Percentiles rank a stretch among this genome's conserved stretches.
Evolutionary conservation across 2,329 filamentous ascomycete species (phyloP).

Genomic region (Endoconidiophora laricicola): DNA sequence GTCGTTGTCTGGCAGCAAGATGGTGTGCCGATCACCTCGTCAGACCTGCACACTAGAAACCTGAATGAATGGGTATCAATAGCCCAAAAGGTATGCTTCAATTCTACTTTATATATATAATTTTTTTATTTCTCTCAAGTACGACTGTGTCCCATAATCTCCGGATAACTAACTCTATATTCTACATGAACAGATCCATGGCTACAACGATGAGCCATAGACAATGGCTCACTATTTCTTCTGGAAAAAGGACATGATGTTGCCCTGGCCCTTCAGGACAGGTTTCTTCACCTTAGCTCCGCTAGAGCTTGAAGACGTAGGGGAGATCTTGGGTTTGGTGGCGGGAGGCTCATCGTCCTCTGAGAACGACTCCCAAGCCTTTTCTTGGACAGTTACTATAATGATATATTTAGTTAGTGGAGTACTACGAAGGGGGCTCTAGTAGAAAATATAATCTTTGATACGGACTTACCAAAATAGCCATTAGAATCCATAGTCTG

Average conservation of each 20-base stretch:
- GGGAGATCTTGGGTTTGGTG: conserved; percentile 30
- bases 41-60: conserved; percentile 56
- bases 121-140: too few relatives aligned
- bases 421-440: background rate
- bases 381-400: conserved; percentile 69
- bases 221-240: conserved; percentile 42
- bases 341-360: conserved; percentile 50
- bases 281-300: conserved; percentile 38
- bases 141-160: too few relatives aligned
- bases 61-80: conserved; percentile 68
- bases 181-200: too few relatives aligned
- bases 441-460: background rate
- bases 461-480: conserved; percentile 54
- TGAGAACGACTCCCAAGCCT: conserved; percentile 81
- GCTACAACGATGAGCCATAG: background rate
- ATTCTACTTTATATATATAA: too few relatives aligned
- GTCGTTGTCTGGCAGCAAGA: conserved; percentile 80
- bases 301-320: conserved; percentile 28
- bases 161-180: too few relatives aligned
- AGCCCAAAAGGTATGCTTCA: conserved; percentile 40
- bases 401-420: conserved; percentile 7
- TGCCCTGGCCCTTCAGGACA: conserved; percentile 52
- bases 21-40: conserved; percentile 32
- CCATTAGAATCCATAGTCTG: conserved; percentile 76
- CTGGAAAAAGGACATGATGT: conserved; percentile 80